Percentiles rank a stretch among this genome's conserved stretches.
phyloP scores from a whole-genome alignment of 1,284 basidiomycete genomes.

The Tilletia caries region DNA sequence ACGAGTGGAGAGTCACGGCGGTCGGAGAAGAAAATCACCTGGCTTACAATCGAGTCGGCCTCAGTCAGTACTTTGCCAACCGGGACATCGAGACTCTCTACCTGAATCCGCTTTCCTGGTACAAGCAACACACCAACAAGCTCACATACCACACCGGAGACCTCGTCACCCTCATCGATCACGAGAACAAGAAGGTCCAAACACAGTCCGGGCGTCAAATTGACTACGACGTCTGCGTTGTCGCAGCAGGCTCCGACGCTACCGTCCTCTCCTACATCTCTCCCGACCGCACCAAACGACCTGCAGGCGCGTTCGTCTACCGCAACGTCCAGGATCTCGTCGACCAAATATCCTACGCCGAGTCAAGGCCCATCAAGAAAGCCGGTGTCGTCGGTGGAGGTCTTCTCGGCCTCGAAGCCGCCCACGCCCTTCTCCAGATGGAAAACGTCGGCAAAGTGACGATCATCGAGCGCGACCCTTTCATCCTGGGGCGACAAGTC shows the following conservation, averaged over 20 bases:
- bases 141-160: constrained; percentile 46
- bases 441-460: constrained; percentile 57
- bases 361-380: constrained; percentile 59
- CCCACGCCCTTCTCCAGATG: constrained; percentile 69
- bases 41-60: constrained; percentile 63
- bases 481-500: constrained; percentile 68
- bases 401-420: constrained; percentile 70
- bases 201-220: constrained; percentile 61
- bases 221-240: constrained; percentile 61
- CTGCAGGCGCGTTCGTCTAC: constrained; percentile 68
- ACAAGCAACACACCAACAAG: constrained; percentile 54
- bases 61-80: constrained; percentile 67
- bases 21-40: constrained; percentile 66
- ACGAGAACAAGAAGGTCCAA: constrained; percentile 57
- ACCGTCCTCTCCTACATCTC: constrained; percentile 65
- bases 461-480: constrained; percentile 65
- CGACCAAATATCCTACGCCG: constrained; percentile 31
- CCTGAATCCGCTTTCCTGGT: constrained; percentile 65
- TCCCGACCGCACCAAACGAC: constrained; percentile 55
- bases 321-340: constrained; percentile 61
- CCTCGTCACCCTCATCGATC: constrained; percentile 59
- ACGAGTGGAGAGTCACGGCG: constrained; percentile 28
- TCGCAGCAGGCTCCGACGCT: constrained; percentile 70
- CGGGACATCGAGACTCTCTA: constrained; percentile 67
- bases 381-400: constrained; percentile 70